Percentiles rank a stretch among this genome's conserved stretches.
These are phyloP conservation scores for Fusarium sp. DNA, from an alignment of 2,329 filamentous ascomycete genomes.

Conservation along the genomic window DNA sequence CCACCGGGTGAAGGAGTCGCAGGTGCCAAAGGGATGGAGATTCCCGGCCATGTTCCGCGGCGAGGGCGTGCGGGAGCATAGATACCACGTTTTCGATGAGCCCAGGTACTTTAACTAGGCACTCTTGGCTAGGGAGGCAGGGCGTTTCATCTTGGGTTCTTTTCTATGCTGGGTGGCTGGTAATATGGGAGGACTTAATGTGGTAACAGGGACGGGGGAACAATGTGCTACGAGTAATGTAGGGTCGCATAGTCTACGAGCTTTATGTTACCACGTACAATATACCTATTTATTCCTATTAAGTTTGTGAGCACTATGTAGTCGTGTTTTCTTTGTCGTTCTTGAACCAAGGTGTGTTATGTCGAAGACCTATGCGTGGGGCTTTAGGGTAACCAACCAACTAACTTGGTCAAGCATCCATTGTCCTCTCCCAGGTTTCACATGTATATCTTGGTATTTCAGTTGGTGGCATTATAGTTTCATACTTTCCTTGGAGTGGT, in stretches of 20 bases:
- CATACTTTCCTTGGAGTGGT: background rate
- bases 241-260: slow-evolving; percentile 24
- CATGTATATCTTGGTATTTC: background rate
- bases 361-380: background rate
- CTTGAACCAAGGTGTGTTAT: background rate
- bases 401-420: background rate
- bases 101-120: slow-evolving; percentile 74
- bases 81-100: slow-evolving; percentile 95
- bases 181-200: slow-evolving; percentile 21
- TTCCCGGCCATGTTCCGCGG: slow-evolving; percentile 90
- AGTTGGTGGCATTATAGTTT: slow-evolving; percentile 15
- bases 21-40: slow-evolving; percentile 80
- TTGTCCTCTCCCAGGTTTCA: background rate
- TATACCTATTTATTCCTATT: slow-evolving; percentile 12
- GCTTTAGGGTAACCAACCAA: background rate
- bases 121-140: background rate
- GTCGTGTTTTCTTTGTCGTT: background rate
- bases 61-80: slow-evolving; percentile 86
- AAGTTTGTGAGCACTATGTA: background rate
- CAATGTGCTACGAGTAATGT: slow-evolving; percentile 35
- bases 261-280: slow-evolving; percentile 29
- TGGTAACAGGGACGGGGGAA: background rate
- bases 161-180: slow-evolving; percentile 3
- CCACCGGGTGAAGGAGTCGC: slow-evolving; percentile 72
- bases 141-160: slow-evolving; percentile 13